phyloP scores from a whole-genome alignment of 192 early-diverging fungal species.

The Phycomyces nitens region DNA sequence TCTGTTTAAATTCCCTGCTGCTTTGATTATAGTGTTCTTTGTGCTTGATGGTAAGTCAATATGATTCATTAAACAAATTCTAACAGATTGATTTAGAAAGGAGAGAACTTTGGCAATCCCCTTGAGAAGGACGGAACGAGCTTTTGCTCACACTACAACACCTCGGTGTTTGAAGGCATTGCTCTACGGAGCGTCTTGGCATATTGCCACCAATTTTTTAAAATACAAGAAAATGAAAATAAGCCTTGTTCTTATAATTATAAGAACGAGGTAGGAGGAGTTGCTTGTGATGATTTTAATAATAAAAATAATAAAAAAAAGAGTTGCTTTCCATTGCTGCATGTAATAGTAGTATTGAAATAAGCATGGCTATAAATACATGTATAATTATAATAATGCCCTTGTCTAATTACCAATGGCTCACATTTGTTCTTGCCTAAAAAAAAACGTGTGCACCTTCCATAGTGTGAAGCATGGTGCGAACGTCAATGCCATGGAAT shows the following conservation, averaged over 20 bases:
- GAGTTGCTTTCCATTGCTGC: too few species aligned
- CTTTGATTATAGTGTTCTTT: conserved; percentile 8
- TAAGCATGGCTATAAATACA: too few species aligned
- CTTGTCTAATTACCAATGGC: too few species aligned
- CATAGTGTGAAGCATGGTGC: too few species aligned
- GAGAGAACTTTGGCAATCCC: conserved; percentile 40
- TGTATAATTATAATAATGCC: too few species aligned
- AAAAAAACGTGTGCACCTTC: too few species aligned
- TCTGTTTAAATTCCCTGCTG: not conserved
- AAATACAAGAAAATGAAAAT: conserved; percentile 18
- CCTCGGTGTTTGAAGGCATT: conserved; percentile 31
- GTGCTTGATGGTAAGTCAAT: conserved; percentile 33
- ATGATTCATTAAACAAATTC: not conserved
- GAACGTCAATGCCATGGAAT: too few species aligned
- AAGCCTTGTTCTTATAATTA: not conserved
- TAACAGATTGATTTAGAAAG: conserved; percentile 17
- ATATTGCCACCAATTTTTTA: conserved; percentile 34
- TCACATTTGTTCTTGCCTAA: too few species aligned
- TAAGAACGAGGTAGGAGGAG: too few species aligned
- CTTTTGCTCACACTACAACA: conserved; percentile 26
- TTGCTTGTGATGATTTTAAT: too few species aligned
- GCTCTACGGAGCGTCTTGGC: conserved; percentile 23
- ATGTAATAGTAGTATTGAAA: too few species aligned
- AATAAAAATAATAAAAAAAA: too few species aligned
- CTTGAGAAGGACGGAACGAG: conserved; percentile 39